These are phyloP conservation scores for Glutinoglossum americanum DNA, from an alignment of 495 filamentous ascomycete genomes.

Conservation along the genomic window DNA sequence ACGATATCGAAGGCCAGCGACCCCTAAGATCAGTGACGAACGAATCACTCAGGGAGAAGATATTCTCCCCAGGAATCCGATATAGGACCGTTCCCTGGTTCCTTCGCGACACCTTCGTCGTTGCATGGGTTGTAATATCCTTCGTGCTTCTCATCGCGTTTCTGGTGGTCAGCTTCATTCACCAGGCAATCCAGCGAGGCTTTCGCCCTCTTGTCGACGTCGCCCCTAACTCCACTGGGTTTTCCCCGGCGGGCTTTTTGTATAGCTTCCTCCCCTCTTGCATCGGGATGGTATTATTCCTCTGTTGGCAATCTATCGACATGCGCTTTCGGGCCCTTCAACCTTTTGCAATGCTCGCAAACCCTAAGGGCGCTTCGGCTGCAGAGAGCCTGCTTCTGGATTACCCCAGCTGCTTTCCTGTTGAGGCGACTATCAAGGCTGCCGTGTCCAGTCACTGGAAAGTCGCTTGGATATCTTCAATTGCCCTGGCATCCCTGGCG, in stretches of 20 bases:
- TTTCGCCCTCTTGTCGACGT: constrained; percentile 48
- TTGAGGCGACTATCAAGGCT: constrained; percentile 40
- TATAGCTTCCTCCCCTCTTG: constrained; percentile 67
- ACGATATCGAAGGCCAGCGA: constrained; percentile 24
- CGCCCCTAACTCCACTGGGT: constrained; percentile 37
- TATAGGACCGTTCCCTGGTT: constrained; percentile 63
- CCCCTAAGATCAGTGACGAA: not conserved
- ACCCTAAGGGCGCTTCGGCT: constrained; percentile 36
- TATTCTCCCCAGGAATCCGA: constrained; percentile 27
- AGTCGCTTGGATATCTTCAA: constrained; percentile 43
- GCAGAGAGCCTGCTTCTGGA: constrained; percentile 49
- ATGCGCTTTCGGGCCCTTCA: constrained; percentile 46
- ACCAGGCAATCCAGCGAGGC: constrained; percentile 38
- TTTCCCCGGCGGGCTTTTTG: constrained; percentile 70
- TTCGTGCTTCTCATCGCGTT: constrained; percentile 49
- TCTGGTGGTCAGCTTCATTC: constrained; percentile 56
- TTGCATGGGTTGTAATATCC: constrained; percentile 38
- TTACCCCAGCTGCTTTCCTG: constrained; percentile 43
- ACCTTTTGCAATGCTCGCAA: constrained; percentile 46
- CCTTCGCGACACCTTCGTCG: constrained; percentile 37
- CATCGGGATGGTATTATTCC: constrained; percentile 53
- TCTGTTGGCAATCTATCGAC: constrained; percentile 59
- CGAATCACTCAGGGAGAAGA: constrained; percentile 15
- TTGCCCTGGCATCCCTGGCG: constrained; percentile 38
- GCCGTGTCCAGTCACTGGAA: constrained; percentile 44